A percentile compares a stretch with the other conserved stretches of the same genome.
Conservation (phyloP, 192 early-diverging fungal species). For the Paraglomus brasilianum region DNA sequence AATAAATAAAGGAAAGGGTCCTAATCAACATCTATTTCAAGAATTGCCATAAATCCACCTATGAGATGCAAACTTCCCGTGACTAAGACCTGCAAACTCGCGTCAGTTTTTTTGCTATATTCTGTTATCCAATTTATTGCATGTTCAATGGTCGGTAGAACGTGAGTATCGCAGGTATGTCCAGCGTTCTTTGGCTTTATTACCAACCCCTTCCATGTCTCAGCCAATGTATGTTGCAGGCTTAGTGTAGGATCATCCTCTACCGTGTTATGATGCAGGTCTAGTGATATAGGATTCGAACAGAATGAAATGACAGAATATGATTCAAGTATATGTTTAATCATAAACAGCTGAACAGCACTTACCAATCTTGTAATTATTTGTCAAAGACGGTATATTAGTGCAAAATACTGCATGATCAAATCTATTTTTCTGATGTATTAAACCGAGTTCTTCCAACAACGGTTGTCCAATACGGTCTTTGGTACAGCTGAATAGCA, state of each 20-base stretch:
- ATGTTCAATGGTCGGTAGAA: slow-evolving; percentile 61
- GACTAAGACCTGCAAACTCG: slow-evolving; percentile 65
- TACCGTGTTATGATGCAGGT: slow-evolving; percentile 73
- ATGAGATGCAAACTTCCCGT: slow-evolving; percentile 94
- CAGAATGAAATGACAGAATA: no score
- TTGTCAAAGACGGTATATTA: slow-evolving; percentile 55
- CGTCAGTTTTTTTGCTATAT: slow-evolving; percentile 30
- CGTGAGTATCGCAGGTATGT: slow-evolving; percentile 22
- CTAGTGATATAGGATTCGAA: slow-evolving; percentile 31
- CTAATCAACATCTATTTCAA: slow-evolving; percentile 55
- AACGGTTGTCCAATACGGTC: slow-evolving; percentile 64
- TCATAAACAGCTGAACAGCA: background rate
- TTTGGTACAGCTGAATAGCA: slow-evolving; percentile 90
- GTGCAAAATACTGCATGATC: slow-evolving; percentile 79
- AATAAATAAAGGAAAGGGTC: no score
- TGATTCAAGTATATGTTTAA: no score
- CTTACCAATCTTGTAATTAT: slow-evolving; percentile 36
- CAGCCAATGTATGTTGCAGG: slow-evolving; percentile 61
- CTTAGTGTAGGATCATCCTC: slow-evolving; percentile 54
- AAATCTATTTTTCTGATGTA: slow-evolving; percentile 47
- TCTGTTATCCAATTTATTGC: slow-evolving; percentile 59
- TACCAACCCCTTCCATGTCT: slow-evolving; percentile 53
- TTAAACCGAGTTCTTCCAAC: slow-evolving; percentile 62
- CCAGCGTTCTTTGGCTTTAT: background rate
- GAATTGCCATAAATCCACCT: slow-evolving; percentile 77